Evolutionary conservation across 2,329 filamentous ascomycete genomes (phyloP).

Genomic region (Madurella mycetomatis): DNA sequence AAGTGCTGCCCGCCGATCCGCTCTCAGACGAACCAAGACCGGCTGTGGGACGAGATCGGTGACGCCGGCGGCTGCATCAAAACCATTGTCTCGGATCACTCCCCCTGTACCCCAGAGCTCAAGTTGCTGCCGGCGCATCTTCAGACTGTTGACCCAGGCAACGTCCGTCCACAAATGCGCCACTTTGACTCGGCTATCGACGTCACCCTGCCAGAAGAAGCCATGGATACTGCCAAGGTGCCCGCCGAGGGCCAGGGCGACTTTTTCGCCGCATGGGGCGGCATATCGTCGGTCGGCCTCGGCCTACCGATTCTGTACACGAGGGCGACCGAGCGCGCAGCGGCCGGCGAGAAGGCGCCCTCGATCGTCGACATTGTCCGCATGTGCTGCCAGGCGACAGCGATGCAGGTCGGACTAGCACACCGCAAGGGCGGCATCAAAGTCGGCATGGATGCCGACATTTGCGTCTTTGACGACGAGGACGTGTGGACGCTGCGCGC

Average conservation of each 20-base stretch:
- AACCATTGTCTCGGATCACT: constrained; percentile 93
- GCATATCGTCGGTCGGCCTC: constrained; percentile 88
- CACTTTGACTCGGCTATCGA: constrained; percentile 53
- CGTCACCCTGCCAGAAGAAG: constrained; percentile 35
- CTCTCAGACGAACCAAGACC: constrained; percentile 73
- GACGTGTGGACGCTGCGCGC: constrained; percentile 68
- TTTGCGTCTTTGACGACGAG: constrained; percentile 88
- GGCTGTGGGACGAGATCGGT: constrained; percentile 78
- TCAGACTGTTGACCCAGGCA: constrained; percentile 28
- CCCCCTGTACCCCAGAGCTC: constrained; percentile 89
- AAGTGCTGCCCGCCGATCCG: constrained; percentile 96
- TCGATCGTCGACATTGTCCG: constrained; percentile 74
- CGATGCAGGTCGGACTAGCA: constrained; percentile 78
- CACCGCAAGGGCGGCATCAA: constrained; percentile 76
- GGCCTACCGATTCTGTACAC: constrained; percentile 89
- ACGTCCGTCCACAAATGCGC: constrained; percentile 32
- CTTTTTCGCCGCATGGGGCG: constrained; percentile 95
- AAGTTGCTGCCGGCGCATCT: constrained; percentile 77
- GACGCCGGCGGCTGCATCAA: constrained; percentile 72
- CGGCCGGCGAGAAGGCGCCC: constrained; percentile 39
- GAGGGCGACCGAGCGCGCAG: constrained; percentile 59
- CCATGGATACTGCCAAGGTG: constrained; percentile 29
- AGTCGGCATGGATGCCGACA: constrained; percentile 81
- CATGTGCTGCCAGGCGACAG: constrained; percentile 82
- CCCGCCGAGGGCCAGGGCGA: constrained; percentile 55